Base-by-base conservation (phyloP, 805 yeast genomes). In the Ogataea paradorogensis region DNA sequence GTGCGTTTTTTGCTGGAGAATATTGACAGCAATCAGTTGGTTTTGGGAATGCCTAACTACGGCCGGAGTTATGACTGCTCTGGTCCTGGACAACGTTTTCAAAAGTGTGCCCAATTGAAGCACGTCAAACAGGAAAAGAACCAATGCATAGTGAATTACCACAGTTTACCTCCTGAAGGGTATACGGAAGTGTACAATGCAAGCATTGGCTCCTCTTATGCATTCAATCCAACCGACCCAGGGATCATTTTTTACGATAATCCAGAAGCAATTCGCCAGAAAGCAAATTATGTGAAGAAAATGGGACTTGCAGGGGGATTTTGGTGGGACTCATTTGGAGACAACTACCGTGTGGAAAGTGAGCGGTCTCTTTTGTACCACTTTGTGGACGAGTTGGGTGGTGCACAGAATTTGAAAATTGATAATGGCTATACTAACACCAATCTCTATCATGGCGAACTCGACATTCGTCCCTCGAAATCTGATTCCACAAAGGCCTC, bases 261-360 rank as follows among this genome's bases (percentile, higher is more conserved):
- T 45, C 67, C 66, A 0, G 64, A 67, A 4, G 70, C 82, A 2
- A 76, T 74, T 2, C 52, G 56, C 7, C 51, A 52, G 13, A 93
- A 91, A 58, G 88, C 87, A 0, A 52, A 65, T 21, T 88, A 76
- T 51, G 77, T 83, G 7, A 51, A 47, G 27, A 50, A 60, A 15
- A 59, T 65, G 6, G 54, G 66, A 0, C 63, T 89, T 8, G 95
- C 82, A 0, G 98, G 99, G 0, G 95, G 85, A 0, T 81, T 93
- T 78, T 90, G 86, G 82, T 91, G 98, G 98, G 97, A 91, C 53
- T 82, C 95, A 0, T 73, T 82, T 42, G 96, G 95, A 2, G 95
- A 88, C 53, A 52, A 61, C 2, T 53, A 33, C 30, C 55, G 61
- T 33, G 24, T 27, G 2, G 51, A 65, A 32, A 50, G 53, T 2